A percentile compares a stretch with the other conserved stretches of the same genome.
These are phyloP conservation scores for Termitomyces sp. DNA, from an alignment of 768 basidiomycete species.

Conservation along the genomic window DNA sequence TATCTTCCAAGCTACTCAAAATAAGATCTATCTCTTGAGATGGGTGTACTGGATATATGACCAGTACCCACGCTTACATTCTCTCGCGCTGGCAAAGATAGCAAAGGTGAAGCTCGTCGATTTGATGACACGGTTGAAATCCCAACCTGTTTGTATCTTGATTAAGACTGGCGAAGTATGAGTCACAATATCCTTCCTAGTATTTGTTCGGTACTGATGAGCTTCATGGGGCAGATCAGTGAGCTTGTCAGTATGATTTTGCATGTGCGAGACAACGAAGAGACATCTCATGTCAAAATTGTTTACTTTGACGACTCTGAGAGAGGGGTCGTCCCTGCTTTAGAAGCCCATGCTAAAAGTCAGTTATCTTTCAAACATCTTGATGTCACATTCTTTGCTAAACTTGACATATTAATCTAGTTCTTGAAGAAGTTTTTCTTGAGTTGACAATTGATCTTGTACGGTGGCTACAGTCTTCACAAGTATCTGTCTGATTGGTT, in stretches of 20 bases:
- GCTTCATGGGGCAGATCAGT: conserved; percentile 50
- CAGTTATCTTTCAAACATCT: too few species aligned
- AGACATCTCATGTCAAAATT: conserved; percentile 65
- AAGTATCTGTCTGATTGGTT: neutral
- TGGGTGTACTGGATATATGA: too few species aligned
- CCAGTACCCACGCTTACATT: conserved; percentile 45
- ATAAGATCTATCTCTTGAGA: conserved; percentile 48
- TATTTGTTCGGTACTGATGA: neutral
- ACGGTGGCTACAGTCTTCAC: conserved; percentile 7
- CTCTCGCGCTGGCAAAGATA: conserved; percentile 27
- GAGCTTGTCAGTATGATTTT: conserved; percentile 58
- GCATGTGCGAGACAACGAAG: conserved; percentile 66
- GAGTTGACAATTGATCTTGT: conserved; percentile 62
- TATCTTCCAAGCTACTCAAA: conserved; percentile 46
- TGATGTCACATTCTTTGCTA: too few species aligned
- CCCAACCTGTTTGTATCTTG: conserved; percentile 55
- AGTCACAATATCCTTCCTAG: neutral
- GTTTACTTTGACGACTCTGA: conserved; percentile 59
- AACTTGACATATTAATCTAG: conserved; percentile 18
- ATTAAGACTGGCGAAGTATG: conserved; percentile 62
- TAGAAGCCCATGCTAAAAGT: too few species aligned
- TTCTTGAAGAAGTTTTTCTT: conserved; percentile 61
- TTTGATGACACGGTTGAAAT: conserved; percentile 41
- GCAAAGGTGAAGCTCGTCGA: conserved; percentile 42
- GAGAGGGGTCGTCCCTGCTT: conserved; percentile 26